phyloP scores from a whole-genome alignment of 371 early-diverging fungal genomes.

The Mucor mucedo region DNA sequence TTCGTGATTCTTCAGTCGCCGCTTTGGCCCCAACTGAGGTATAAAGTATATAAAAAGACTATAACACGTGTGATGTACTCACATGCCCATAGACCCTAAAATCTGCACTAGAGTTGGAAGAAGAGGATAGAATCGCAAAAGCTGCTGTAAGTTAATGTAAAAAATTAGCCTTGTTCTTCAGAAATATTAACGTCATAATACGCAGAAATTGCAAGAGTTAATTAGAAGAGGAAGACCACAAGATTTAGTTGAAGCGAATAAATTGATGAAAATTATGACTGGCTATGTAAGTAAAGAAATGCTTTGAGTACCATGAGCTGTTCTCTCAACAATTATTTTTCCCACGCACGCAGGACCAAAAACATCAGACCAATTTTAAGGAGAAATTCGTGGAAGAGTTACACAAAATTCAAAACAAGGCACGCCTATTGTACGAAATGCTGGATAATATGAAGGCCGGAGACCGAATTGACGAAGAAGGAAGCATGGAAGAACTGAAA shows the following conservation, averaged over 20 bases:
- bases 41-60: constrained; percentile 3
- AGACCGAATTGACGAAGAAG: constrained; percentile 62
- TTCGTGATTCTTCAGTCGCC: constrained; percentile 67
- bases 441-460: constrained; percentile 71
- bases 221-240: constrained; percentile 92
- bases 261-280: constrained; percentile 94
- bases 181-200: neutral
- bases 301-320: neutral
- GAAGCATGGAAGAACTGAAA: constrained; percentile 62
- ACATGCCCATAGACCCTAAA: constrained; percentile 58
- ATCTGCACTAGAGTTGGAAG: constrained; percentile 91
- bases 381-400: constrained; percentile 81
- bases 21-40: constrained; percentile 67
- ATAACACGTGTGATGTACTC: neutral
- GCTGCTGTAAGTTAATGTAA: constrained; percentile 67
- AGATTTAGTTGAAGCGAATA: constrained; percentile 93
- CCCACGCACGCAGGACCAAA: constrained; percentile 64
- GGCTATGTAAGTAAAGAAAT: constrained; percentile 76
- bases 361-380: constrained; percentile 82
- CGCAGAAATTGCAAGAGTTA: constrained; percentile 93
- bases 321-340: neutral
- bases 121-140: constrained; percentile 88
- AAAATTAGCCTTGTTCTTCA: neutral
- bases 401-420: constrained; percentile 80
- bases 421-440: constrained; percentile 80